Percentiles rank a stretch among this genome's conserved stretches.
phyloP scores from a whole-genome alignment of 2,329 filamentous ascomycete species.

The Microthyrium microscopicum region DNA sequence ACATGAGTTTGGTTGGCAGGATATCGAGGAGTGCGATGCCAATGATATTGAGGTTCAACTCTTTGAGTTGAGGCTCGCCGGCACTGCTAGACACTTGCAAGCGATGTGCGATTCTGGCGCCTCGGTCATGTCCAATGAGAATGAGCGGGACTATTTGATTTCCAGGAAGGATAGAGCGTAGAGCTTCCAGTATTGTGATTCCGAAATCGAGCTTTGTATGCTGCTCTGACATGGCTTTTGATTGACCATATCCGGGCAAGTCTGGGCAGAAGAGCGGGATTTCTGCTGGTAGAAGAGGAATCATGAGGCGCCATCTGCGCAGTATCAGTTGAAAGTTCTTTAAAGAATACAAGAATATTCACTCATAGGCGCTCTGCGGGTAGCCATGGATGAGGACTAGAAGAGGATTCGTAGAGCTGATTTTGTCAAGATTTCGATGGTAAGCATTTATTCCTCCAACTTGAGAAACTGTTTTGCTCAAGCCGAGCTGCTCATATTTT shows the following conservation, averaged over 20 bases:
- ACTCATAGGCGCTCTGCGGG: constrained; percentile 3
- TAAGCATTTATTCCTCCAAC: constrained; percentile 1
- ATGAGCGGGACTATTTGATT: constrained; percentile 16
- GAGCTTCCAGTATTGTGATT: not conserved
- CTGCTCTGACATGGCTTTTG: not conserved
- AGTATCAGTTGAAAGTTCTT: not conserved
- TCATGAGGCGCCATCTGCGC: not conserved
- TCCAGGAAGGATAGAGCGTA: not conserved
- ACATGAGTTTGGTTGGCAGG: constrained; percentile 32
- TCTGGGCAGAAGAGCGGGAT: constrained; percentile 1
- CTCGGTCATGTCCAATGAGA: constrained; percentile 33
- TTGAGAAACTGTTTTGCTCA: not conserved
- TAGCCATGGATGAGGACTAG: constrained; percentile 5
- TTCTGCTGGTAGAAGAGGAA: not conserved
- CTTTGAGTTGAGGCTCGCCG: not conserved
- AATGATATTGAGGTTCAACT: constrained; percentile 18
- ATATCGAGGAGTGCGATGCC: constrained; percentile 32
- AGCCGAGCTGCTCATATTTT: not conserved
- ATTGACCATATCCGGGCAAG: constrained; percentile 4
- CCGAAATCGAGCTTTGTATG: constrained; percentile 1
- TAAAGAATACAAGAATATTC: not conserved
- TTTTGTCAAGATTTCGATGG: constrained; percentile 1
- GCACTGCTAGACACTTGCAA: constrained; percentile 2
- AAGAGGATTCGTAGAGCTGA: constrained; percentile 1
- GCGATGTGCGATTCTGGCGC: constrained; percentile 16